A percentile compares a stretch with the other conserved stretches of the same genome.
phyloP scores from a whole-genome alignment of 768 basidiomycete genomes.

The Cytidiella melzeri region DNA sequence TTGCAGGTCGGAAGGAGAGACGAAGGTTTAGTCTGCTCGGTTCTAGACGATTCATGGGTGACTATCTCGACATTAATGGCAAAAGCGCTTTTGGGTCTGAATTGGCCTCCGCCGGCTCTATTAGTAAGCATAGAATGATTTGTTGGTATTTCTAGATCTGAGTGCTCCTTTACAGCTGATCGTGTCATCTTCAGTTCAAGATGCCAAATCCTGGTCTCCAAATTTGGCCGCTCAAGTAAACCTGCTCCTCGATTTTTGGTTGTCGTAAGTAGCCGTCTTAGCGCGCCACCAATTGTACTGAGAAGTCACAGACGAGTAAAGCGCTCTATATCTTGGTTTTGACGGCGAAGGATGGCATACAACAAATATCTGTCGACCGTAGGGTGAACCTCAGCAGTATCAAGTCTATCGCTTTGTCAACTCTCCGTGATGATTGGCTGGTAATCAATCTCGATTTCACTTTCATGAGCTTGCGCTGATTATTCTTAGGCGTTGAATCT shows the following conservation, averaged over 20 bases:
- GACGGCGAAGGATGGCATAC: conserved; percentile 53
- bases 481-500: conserved; percentile 64
- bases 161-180: conserved; percentile 46
- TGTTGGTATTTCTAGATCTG: no score
- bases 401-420: conserved; percentile 81
- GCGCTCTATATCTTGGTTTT: conserved; percentile 75
- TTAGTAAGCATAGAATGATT: conserved; percentile 60
- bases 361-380: conserved; percentile 62
- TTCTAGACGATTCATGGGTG: conserved; percentile 91
- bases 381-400: conserved; percentile 89
- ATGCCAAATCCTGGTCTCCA: conserved; percentile 80
- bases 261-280: conserved; percentile 76
- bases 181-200: conserved; percentile 78
- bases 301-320: conserved; percentile 60
- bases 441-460: conserved; percentile 35
- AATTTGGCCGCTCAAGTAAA: conserved; percentile 82
- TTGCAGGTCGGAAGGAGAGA: conserved; percentile 89
- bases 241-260: conserved; percentile 86
- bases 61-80: conserved; percentile 90
- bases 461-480: neutral
- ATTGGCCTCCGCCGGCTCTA: conserved; percentile 61
- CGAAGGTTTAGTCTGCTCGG: conserved; percentile 90
- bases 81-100: conserved; percentile 73
- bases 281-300: no score
- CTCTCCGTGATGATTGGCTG: conserved; percentile 91